These are phyloP conservation scores for Elymus sibiricus DNA, from an alignment of 176 grass and related monocot genomes.

Conservation along the genomic window DNA sequence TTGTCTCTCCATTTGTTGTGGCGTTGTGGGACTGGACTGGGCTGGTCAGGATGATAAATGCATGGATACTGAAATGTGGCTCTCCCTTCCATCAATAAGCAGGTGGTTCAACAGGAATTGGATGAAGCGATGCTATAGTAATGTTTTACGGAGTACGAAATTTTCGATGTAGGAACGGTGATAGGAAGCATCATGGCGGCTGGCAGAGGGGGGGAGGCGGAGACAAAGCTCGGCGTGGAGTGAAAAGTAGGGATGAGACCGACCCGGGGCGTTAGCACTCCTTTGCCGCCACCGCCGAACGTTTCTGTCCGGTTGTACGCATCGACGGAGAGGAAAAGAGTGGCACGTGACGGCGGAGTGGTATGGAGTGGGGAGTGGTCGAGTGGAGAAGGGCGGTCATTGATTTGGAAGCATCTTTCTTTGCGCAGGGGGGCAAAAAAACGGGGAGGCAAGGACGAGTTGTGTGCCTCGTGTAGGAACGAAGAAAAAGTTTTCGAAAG, in stretches of 20 bases:
- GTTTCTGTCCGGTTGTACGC: background rate
- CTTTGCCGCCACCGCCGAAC: too few relatives aligned
- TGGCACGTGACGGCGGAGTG: background rate
- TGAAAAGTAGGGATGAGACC: background rate
- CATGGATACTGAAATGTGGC: background rate
- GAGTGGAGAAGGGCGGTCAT: too few relatives aligned
- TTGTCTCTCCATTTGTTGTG: background rate
- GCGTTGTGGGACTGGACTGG: background rate
- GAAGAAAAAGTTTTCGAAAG: background rate
- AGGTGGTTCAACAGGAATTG: background rate
- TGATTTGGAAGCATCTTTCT: too few relatives aligned
- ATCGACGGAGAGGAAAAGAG: background rate
- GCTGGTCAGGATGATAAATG: background rate
- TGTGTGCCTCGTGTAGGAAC: background rate
- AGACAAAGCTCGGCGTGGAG: too few relatives aligned
- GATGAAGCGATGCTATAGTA: background rate
- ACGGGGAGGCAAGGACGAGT: too few relatives aligned
- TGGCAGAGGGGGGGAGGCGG: too few relatives aligned
- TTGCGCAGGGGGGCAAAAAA: too few relatives aligned
- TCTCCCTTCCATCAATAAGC: background rate
- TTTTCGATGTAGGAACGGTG: background rate
- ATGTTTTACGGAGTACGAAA: background rate
- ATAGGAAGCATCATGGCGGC: too few relatives aligned
- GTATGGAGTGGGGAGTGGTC: too few relatives aligned
- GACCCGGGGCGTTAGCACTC: background rate